A percentile compares a stretch with the other conserved stretches of the same genome.
Conservation (phyloP, 2,329 filamentous ascomycete genomes). For the Waltergamsia citrina region DNA sequence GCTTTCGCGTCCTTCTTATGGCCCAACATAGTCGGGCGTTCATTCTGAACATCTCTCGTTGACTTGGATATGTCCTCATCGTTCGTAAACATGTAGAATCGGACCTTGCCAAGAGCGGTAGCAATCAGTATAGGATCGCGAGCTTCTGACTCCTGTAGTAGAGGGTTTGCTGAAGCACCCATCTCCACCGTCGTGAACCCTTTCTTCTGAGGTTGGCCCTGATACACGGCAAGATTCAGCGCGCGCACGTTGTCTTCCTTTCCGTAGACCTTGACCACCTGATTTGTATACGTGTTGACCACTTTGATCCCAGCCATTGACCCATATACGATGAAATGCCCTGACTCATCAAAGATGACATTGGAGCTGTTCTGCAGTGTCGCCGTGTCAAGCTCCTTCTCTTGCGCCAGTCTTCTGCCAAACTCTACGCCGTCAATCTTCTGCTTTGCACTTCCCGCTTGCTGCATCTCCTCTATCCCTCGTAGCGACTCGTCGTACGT, state of each 20-base stretch:
- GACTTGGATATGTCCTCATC: constrained; percentile 75
- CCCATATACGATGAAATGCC: constrained; percentile 90
- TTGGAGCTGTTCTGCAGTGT: constrained; percentile 63
- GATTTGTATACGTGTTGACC: constrained; percentile 90
- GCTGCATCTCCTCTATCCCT: constrained; percentile 89
- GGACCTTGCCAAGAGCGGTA: constrained; percentile 76
- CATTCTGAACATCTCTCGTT: constrained; percentile 86
- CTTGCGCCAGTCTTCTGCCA: constrained; percentile 74
- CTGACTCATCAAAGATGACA: constrained; percentile 90
- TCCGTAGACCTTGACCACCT: constrained; percentile 82
- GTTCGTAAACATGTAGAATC: constrained; percentile 98
- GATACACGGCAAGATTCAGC: constrained; percentile 78
- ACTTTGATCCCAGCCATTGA: constrained; percentile 91
- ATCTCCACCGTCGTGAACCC: constrained; percentile 89
- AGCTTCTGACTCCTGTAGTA: constrained; percentile 84
- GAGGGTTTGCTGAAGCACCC: constrained; percentile 89
- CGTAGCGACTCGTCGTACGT: constrained; percentile 92
- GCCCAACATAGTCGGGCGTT: constrained; percentile 66
- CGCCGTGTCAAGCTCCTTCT: constrained; percentile 73
- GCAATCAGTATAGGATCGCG: constrained; percentile 82
- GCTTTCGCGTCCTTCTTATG: constrained; percentile 40
- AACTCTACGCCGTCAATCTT: constrained; percentile 89
- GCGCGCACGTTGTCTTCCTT: constrained; percentile 82
- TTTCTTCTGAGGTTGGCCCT: constrained; percentile 92
- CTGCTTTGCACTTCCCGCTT: constrained; percentile 74